phyloP scores from a whole-genome alignment of 768 basidiomycete genomes.

The Podaxis pistillaris region DNA sequence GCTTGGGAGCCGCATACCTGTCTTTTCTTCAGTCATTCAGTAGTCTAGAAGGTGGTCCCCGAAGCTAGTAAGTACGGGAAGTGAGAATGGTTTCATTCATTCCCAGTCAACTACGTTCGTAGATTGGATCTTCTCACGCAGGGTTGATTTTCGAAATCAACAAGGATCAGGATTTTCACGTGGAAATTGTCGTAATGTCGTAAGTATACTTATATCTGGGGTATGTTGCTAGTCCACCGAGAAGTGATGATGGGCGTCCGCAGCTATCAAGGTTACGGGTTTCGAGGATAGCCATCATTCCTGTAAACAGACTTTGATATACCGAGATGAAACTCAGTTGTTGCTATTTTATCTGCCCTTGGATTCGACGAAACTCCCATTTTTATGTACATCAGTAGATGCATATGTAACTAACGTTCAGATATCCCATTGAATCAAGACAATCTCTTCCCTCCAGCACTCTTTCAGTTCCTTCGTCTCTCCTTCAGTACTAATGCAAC shows the following conservation, averaged over 20 bases:
- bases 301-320: no score
- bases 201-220: neutral
- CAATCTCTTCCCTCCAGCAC: constrained; percentile 74
- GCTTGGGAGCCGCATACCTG: neutral
- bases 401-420: constrained; percentile 21
- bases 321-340: neutral
- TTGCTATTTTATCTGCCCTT: no score
- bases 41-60: neutral
- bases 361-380: neutral
- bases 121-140: neutral
- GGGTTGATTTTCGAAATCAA: neutral
- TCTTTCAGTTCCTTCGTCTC: constrained; percentile 39
- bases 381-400: neutral
- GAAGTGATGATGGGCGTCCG: neutral
- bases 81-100: neutral
- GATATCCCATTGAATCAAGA: constrained; percentile 77
- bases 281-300: no score
- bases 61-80: neutral
- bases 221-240: neutral
- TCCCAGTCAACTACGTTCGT: no score
- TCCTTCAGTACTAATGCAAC: constrained; percentile 45
- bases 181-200: neutral
- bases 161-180: neutral
- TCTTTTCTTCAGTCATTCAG: neutral
- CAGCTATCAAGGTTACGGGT: no score